Evolutionary conservation across 2,329 filamentous ascomycete species (phyloP), one percentile per base, ranked within the genome.

Genomic region (Bisporella sp.): DNA sequence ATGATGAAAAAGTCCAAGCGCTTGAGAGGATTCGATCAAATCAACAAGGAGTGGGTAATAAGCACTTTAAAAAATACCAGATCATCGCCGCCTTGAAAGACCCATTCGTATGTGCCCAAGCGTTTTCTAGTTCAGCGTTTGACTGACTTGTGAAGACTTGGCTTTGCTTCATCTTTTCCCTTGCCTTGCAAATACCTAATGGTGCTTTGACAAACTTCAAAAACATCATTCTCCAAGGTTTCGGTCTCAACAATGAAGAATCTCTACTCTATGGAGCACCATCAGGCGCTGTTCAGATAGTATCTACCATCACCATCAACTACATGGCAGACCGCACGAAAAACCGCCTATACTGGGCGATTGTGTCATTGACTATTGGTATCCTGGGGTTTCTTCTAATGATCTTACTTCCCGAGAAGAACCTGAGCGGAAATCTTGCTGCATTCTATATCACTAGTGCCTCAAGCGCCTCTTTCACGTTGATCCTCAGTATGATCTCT

Each of bases 31-130:
- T 76, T 8, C 71, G 75, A 2, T 69, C 73, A 50, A 82, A 83
- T 63, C 74, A 81, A 65, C 80, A 77, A 5, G 79, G 79, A 33
- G 73, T 81, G 35, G 69, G 73, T 47, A 78, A 72, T 57, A 74
- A 71, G 55, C 72, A 73, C 54, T 80, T 81, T 62, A 76, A 75
- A 28, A 62, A 67, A 51, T 70, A 68, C 54, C 76, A 81, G 60
- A 69, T 81, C 5, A 46, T 74, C 2, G 79, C 82, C 58, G 71
- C 74, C 6, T 46, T 65, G 8, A 30, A 47, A 13, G 63, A 65
- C 55, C 63, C 63, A 3, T 60, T 64, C 56, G 61, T 62, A 8
- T 65, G 62, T 21, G 3, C 3, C 21, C 21, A 21, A 62, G 60
- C 62, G 4, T 62, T 64, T 32, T 77, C 77, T 42, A 51, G 73